These are phyloP conservation scores for Colletotrichum sansevieriae DNA, from an alignment of 2,329 filamentous ascomycete species.

Conservation along the genomic window DNA sequence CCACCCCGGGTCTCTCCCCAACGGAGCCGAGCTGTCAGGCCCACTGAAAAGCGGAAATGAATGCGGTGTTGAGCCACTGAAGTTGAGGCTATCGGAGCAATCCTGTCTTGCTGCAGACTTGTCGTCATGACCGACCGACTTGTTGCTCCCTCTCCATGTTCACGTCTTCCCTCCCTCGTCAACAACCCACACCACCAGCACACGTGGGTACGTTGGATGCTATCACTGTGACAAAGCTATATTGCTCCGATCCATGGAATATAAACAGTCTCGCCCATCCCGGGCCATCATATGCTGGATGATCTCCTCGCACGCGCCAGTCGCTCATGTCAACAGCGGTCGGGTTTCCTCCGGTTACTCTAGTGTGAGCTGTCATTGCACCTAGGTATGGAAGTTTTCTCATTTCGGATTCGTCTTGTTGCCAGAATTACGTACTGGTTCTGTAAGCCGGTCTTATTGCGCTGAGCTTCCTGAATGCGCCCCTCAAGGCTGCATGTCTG, in stretches of 20 bases:
- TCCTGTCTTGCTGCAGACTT: constrained; percentile 24
- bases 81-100: constrained; percentile 28
- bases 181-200: constrained; percentile 15
- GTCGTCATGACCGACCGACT: constrained; percentile 3
- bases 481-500: not conserved
- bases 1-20: constrained; percentile 17
- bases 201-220: constrained; percentile 14
- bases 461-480: not conserved
- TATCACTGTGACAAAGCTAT: not conserved
- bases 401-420: not conserved
- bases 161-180: not conserved
- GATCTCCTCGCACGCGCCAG: constrained; percentile 27
- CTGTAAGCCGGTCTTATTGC: not conserved
- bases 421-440: not conserved
- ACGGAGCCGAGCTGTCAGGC: constrained; percentile 21
- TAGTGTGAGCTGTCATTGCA: constrained; percentile 20
- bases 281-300: not conserved
- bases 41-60: constrained; percentile 38
- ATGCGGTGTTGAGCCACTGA: constrained; percentile 20
- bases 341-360: constrained; percentile 7
- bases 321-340: constrained; percentile 23
- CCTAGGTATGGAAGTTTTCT: constrained; percentile 15
- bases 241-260: not conserved
- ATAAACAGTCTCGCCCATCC: constrained; percentile 33
- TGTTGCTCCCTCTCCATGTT: constrained; percentile 20